Evolutionary conservation across 2,329 filamentous ascomycete species (phyloP).

Genomic region (Dothideomycetes sp.): DNA sequence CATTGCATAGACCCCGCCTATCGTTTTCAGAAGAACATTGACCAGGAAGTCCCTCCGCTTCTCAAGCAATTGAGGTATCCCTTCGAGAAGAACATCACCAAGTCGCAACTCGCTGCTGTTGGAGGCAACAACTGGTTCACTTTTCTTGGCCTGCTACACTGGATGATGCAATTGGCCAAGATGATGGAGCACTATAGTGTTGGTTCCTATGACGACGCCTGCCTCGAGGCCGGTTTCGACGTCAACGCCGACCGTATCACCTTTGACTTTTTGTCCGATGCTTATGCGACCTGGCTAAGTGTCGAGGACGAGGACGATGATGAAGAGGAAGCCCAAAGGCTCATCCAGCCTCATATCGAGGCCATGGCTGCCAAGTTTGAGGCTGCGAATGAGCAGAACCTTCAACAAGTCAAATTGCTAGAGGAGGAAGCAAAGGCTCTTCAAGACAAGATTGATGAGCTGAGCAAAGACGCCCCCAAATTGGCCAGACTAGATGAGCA

Average conservation of each 20-base stretch:
- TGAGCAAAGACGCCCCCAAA: constrained; percentile 78
- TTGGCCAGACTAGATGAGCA: constrained; percentile 76
- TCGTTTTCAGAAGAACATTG: constrained; percentile 86
- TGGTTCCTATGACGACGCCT: constrained; percentile 81
- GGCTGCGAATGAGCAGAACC: constrained; percentile 69
- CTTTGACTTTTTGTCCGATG: constrained; percentile 79
- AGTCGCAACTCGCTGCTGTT: constrained; percentile 88
- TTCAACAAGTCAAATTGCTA: constrained; percentile 71
- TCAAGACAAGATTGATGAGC: constrained; percentile 74
- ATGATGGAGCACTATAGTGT: constrained; percentile 78
- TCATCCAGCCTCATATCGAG: constrained; percentile 74
- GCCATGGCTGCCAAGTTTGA: constrained; percentile 85
- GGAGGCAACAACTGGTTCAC: constrained; percentile 96
- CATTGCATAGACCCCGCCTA: constrained; percentile 91
- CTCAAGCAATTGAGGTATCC: constrained; percentile 91
- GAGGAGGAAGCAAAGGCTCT: constrained; percentile 77
- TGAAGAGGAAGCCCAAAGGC: constrained; percentile 69
- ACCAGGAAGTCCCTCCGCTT: constrained; percentile 85
- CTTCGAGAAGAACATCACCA: constrained; percentile 90
- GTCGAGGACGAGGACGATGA: constrained; percentile 60
- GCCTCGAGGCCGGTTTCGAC: constrained; percentile 77
- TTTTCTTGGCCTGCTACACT: constrained; percentile 86
- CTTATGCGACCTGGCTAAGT: constrained; percentile 87
- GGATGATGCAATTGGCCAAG: constrained; percentile 96
- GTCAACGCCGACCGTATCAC: constrained; percentile 85